A percentile compares a stretch with the other conserved stretches of the same genome.
These are phyloP conservation scores for Gnetum montanum DNA, from an alignment of 75 land plant genomes.

Conservation along the genomic window DNA sequence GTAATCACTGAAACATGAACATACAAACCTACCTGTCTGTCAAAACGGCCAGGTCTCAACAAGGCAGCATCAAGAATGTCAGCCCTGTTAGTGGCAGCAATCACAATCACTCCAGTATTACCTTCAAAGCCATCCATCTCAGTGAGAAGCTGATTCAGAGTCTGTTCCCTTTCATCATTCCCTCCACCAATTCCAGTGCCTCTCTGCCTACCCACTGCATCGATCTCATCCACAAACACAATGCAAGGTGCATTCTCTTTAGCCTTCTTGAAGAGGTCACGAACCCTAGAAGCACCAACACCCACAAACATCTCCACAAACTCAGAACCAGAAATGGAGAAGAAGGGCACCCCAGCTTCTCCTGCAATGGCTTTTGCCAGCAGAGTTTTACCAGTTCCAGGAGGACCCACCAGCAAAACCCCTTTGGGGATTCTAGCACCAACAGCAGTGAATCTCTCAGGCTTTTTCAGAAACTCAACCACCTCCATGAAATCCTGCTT, in stretches of 20 bases:
- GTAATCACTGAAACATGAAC: not conserved
- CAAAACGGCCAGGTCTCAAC: conserved; percentile 95
- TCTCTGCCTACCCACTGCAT: conserved; percentile 97
- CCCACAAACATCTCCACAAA: conserved; percentile 99
- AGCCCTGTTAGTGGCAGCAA: conserved; percentile 97
- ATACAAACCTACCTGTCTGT: conserved; percentile 85
- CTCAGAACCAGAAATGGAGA: conserved; percentile 97
- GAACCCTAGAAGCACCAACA: conserved; percentile 96
- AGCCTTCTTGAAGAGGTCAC: conserved; percentile 97
- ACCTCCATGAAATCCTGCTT: conserved; percentile 99
- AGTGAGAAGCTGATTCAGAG: conserved; percentile 92
- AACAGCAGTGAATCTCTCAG: conserved; percentile 94
- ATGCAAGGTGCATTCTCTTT: conserved; percentile 99
- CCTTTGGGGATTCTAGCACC: conserved; percentile 98
- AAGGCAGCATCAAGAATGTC: conserved; percentile 97
- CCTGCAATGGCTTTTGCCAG: conserved; percentile 98
- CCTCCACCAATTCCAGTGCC: conserved; percentile 98
- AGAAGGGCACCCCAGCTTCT: conserved; percentile 97
- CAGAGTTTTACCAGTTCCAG: conserved; percentile 95
- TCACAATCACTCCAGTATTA: conserved; percentile 89
- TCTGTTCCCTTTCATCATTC: conserved; percentile 95
- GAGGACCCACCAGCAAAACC: conserved; percentile 95
- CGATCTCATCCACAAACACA: conserved; percentile 98
- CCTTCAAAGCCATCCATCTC: conserved; percentile 99
- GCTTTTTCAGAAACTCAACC: conserved; percentile 93